A percentile compares a stretch with the other conserved stretches of the same genome.
phyloP scores from a whole-genome alignment of 208 protist species.

The Crithidia expoeki region DNA sequence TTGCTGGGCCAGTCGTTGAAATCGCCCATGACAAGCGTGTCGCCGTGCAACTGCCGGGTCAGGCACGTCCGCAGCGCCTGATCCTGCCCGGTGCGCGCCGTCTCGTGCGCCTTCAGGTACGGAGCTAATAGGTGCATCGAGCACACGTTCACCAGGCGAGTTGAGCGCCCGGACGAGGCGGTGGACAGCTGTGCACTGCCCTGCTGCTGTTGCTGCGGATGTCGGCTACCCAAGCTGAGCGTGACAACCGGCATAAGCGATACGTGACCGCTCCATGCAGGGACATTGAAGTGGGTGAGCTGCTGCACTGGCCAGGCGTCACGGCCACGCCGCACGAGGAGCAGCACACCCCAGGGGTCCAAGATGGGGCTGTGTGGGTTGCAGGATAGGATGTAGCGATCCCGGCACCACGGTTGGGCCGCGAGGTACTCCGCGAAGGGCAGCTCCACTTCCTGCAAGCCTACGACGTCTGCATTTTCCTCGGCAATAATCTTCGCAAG shows the following conservation, averaged over 20 bases:
- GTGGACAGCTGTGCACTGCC: background rate
- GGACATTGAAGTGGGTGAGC: conserved; percentile 82
- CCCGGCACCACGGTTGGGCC: conserved; percentile 71
- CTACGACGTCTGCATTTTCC: conserved; percentile 88
- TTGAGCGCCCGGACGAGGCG: background rate
- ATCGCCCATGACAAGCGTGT: conserved; percentile 88
- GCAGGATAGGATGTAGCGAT: conserved; percentile 83
- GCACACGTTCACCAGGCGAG: conserved; percentile 24
- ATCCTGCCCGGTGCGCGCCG: conserved; percentile 78
- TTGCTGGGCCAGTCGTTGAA: conserved; percentile 93
- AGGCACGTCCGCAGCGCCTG: conserved; percentile 62
- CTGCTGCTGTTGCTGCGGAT: too few relatives aligned
- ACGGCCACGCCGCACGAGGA: conserved; percentile 73
- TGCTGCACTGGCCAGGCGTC: conserved; percentile 41
- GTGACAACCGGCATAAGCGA: conserved; percentile 83
- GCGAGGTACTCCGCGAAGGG: conserved; percentile 76
- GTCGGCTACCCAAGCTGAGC: conserved; percentile 35
- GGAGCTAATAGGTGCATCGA: conserved; percentile 81
- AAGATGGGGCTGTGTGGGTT: conserved; percentile 52
- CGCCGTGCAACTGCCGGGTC: conserved; percentile 48
- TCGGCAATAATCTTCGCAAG: conserved; percentile 69
- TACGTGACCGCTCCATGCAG: conserved; percentile 85
- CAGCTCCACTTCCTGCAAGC: conserved; percentile 90
- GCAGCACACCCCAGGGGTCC: conserved; percentile 79
- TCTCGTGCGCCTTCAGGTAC: conserved; percentile 75